These are phyloP conservation scores for Neurospora sp. DNA, from an alignment of 2,329 filamentous ascomycete genomes.

Conservation along the genomic window DNA sequence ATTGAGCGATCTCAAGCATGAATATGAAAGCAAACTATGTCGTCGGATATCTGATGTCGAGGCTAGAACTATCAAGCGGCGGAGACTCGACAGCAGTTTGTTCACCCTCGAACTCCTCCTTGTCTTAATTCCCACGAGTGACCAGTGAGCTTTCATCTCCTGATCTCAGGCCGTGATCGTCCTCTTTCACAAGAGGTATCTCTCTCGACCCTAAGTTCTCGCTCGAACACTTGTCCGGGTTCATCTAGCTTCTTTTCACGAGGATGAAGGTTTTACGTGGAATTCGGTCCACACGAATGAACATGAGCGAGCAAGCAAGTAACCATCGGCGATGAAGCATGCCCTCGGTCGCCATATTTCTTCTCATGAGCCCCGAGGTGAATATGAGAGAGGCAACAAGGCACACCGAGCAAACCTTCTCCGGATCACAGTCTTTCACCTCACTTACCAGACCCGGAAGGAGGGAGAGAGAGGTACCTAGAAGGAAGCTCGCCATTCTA, in stretches of 20 bases:
- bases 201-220: background rate
- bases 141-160: background rate
- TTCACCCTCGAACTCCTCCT: background rate
- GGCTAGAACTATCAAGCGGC: background rate
- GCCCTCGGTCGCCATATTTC: background rate
- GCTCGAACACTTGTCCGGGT: background rate
- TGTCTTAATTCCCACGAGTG: background rate
- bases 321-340: background rate
- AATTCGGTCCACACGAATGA: background rate
- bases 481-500: background rate
- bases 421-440: background rate
- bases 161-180: background rate
- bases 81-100: background rate
- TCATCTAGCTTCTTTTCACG: background rate
- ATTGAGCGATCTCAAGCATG: background rate
- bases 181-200: fast-evolving
- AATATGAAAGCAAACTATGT: background rate
- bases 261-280: background rate
- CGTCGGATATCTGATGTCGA: background rate
- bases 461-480: background rate
- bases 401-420: background rate
- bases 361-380: background rate
- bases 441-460: background rate
- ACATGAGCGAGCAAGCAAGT: background rate
- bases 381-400: background rate